Percentiles rank a stretch among this genome's conserved stretches.
Conservation (phyloP, 179 eudicot genomes). For the Sideroxylon spinosum region DNA sequence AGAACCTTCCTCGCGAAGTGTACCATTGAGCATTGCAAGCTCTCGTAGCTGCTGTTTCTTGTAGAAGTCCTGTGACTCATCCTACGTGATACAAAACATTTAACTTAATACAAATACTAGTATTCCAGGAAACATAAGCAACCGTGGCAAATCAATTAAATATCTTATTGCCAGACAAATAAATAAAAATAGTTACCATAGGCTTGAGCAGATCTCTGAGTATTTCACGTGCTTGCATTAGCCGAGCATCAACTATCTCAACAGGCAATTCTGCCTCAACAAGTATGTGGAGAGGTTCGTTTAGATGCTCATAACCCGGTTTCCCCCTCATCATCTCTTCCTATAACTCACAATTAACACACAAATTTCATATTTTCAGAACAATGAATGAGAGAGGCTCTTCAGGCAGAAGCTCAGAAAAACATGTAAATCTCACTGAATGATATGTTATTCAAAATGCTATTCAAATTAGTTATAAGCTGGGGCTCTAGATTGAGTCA, state of each 20-base stretch:
- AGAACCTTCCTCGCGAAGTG: slow-evolving; percentile 75
- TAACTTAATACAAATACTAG: not conserved
- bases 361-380: not conserved
- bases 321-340: slow-evolving; percentile 98
- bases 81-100: slow-evolving; percentile 37
- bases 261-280: slow-evolving; percentile 98
- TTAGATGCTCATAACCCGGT: slow-evolving; percentile 97
- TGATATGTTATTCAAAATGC: not conserved
- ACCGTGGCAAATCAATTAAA: not conserved
- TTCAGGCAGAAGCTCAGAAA: not conserved
- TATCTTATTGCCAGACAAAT: not conserved
- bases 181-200: slow-evolving; percentile 51
- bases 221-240: slow-evolving; percentile 91
- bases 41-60: slow-evolving; percentile 93
- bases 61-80: slow-evolving; percentile 89
- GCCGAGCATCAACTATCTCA: slow-evolving; percentile 82
- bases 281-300: slow-evolving; percentile 92
- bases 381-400: not conserved
- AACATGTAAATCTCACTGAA: too few relatives aligned
- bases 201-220: slow-evolving; percentile 93
- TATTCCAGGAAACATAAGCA: slow-evolving; percentile 1
- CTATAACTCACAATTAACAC: slow-evolving; percentile 27
- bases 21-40: slow-evolving; percentile 88
- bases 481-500: not conserved
- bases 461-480: not conserved